These are phyloP conservation scores for Picochlorum sp. DNA, from an alignment of 139 green algal species.

Conservation along the genomic window DNA sequence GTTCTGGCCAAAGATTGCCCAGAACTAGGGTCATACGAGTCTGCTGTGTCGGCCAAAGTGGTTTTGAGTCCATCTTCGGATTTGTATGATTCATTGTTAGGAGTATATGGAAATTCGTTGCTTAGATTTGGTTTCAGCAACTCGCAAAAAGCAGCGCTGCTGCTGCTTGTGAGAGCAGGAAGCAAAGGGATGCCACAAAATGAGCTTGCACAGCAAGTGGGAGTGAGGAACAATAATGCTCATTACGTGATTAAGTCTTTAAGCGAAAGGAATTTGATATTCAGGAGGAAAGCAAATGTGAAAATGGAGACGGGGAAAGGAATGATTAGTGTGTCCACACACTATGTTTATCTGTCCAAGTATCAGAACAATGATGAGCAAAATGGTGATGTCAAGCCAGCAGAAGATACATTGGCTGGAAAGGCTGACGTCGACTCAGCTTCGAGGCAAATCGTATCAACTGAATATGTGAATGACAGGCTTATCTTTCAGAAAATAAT, in stretches of 20 bases:
- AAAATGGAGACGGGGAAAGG: not conserved
- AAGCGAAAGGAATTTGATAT: constrained; percentile 34
- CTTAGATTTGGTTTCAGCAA: constrained; percentile 17
- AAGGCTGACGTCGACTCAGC: not conserved
- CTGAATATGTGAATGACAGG: not conserved
- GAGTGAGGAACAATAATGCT: constrained; percentile 46
- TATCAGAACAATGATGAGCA: not conserved
- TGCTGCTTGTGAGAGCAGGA: constrained; percentile 1
- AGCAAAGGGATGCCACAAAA: constrained; percentile 32
- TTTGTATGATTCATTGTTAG: constrained; percentile 28
- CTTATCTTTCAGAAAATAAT: not conserved
- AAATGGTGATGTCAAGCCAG: not conserved
- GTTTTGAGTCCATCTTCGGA: constrained; percentile 11
- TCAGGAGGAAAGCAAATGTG: constrained; percentile 18
- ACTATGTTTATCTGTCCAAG: not conserved
- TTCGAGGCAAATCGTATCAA: not conserved
- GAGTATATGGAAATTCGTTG: constrained; percentile 32
- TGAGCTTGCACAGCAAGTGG: constrained; percentile 30
- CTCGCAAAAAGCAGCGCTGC: not conserved
- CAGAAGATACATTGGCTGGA: not conserved
- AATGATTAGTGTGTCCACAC: not conserved
- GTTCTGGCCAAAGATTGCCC: too few species aligned
- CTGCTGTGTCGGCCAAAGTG: constrained; percentile 10
- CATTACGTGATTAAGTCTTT: constrained; percentile 55
- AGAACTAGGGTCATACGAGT: not conserved